Base-by-base conservation (phyloP, 2,329 filamentous ascomycete species). In the Aspergillus oerlinghausenensis region DNA sequence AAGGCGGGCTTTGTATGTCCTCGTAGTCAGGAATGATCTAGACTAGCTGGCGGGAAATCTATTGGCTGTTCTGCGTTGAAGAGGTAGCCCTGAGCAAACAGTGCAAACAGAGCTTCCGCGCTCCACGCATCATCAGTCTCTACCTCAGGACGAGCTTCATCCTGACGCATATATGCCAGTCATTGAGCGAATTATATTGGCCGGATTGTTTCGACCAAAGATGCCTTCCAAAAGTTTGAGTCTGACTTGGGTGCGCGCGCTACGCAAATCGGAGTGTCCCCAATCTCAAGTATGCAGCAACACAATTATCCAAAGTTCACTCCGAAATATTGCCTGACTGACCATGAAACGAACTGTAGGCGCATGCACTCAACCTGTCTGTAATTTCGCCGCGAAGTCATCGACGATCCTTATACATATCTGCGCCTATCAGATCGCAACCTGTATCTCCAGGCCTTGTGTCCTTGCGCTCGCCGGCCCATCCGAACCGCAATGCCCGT, bases 41-140 rank as follows among this genome's bases (percentile, higher is more conserved):
- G 32, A 38, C 14, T 38, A 38, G 32, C 32, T 17, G 32, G 32
- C 14, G 32, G 32, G 5, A 38, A 38, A 17, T 38, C 14, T 38
- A 38, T 17, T 38, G 32, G 32, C 14, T 38, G 14, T 38, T 38
- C 32, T 38, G 32, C 19, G 23, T 47, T 17, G 43, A 2, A 26
- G 6, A 47, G 23, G 5, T 47, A 23, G 11, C 26, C 1, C 6
- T 6, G 21, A 50, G 55, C 67, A 70, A 71, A 71, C 68, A 66
- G 43, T 69, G 65, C 67, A 70, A 70, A 72, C 67, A 64, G 14
- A 19, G 51, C 49, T 49, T 10, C 48, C 45, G 52, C 26, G 17
- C 43, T 43, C n/a, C 14, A 32, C 32, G 47, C 25, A 29, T 50
- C 29, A 43, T 14, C 17, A 52, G 49, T 19, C 17, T 17, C 25